phyloP scores from a whole-genome alignment of 768 basidiomycete species.

The Pleurotus eryngii region DNA sequence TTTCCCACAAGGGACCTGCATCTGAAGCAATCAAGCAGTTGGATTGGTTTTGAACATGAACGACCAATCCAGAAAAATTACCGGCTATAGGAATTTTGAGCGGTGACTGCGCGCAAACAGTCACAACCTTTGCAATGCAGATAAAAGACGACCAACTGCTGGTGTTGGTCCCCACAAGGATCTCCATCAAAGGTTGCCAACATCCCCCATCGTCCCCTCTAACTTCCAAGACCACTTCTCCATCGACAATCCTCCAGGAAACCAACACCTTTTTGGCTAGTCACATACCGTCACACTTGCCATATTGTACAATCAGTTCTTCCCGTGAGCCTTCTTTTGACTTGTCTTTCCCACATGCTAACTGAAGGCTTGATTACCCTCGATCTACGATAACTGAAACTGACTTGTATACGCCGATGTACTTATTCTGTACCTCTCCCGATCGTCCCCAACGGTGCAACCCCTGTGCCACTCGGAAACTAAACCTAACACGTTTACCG shows the following conservation, averaged over 20 bases:
- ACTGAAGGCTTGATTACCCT: not conserved
- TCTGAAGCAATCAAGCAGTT: constrained; percentile 6
- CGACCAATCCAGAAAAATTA: constrained; percentile 5
- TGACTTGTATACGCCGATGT: not conserved
- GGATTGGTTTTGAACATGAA: constrained; percentile 8
- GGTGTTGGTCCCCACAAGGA: constrained; percentile 5
- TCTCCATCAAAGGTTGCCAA: not conserved
- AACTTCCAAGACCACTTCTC: not conserved
- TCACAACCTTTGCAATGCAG: not conserved
- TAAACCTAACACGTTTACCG: constrained; percentile 8
- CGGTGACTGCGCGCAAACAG: not conserved
- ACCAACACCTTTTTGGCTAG: not conserved
- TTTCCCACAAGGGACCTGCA: constrained; percentile 11
- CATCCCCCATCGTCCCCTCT: not conserved
- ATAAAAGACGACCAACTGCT: constrained; percentile 1
- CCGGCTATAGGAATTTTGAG: constrained; percentile 8
- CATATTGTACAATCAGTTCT: constrained; percentile 1
- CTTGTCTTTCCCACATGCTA: constrained; percentile 1
- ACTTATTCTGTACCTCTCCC: not conserved
- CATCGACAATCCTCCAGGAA: not conserved
- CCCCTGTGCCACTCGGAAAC: constrained; percentile 8
- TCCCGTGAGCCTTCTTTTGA: constrained; percentile 7
- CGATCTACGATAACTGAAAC: not conserved
- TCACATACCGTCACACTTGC: constrained; percentile 4
- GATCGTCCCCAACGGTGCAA: not conserved